phyloP scores from a whole-genome alignment of 306 rosid species.

The Quercus suber region DNA sequence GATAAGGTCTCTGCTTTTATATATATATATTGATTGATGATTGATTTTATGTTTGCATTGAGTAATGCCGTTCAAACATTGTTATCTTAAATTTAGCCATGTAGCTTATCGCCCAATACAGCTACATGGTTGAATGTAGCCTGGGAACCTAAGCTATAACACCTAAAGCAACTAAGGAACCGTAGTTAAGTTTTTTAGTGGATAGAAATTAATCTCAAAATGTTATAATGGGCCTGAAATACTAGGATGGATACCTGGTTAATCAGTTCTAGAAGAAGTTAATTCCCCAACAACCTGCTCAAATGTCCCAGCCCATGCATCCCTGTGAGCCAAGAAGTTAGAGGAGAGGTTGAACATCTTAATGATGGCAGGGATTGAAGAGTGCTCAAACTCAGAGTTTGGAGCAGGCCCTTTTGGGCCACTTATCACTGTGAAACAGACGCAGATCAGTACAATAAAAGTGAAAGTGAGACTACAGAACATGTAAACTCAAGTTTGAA shows the following conservation, averaged over 20 bases:
- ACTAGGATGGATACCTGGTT: constrained; percentile 60
- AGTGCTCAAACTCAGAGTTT: constrained; percentile 91
- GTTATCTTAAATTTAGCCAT: too few species aligned
- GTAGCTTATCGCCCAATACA: too few species aligned
- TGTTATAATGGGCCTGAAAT: not conserved
- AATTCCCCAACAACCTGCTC: constrained; percentile 68
- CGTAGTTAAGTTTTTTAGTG: too few species aligned
- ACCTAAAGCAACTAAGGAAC: too few species aligned
- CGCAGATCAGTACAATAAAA: constrained; percentile 12
- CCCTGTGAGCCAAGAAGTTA: constrained; percentile 90
- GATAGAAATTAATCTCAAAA: not conserved
- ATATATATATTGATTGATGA: too few species aligned
- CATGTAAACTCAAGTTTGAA: constrained; percentile 2
- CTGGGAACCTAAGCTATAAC: too few species aligned
- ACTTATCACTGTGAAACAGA: constrained; percentile 56
- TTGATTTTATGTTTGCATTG: too few species aligned
- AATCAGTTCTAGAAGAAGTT: constrained; percentile 80
- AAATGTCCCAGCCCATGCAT: constrained; percentile 98
- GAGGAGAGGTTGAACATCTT: constrained; percentile 87
- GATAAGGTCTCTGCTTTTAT: too few species aligned
- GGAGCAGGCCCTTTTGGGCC: constrained; percentile 75
- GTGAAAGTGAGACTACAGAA: constrained; percentile 17
- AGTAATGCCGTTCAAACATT: too few species aligned
- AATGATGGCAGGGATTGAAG: constrained; percentile 94
- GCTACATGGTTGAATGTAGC: too few species aligned